Percentiles rank a stretch among this genome's conserved stretches.
Evolutionary conservation across 192 early-diverging fungal genomes (phyloP).

Genomic region (Podochytrium sp.): DNA sequence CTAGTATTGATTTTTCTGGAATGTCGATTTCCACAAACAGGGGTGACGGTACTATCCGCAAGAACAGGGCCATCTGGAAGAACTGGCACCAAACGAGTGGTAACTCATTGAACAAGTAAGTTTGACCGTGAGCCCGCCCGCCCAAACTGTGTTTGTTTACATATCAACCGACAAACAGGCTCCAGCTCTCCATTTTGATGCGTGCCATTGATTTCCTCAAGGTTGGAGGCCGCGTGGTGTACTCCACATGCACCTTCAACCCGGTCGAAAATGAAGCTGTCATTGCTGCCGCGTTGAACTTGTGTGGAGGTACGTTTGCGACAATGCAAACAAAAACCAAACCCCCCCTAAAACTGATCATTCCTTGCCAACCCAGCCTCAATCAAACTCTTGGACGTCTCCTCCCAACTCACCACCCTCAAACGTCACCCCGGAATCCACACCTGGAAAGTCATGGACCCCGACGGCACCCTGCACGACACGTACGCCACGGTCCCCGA

Average conservation of each 20-base stretch:
- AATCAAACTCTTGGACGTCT: conserved; percentile 86
- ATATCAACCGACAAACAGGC: conserved; percentile 21
- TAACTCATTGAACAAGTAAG: conserved; percentile 74
- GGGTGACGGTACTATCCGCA: conserved; percentile 96
- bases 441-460: conserved; percentile 86
- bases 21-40: conserved; percentile 35
- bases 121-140: no score
- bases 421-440: conserved; percentile 80
- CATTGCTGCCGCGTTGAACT: conserved; percentile 78
- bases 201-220: conserved; percentile 88
- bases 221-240: conserved; percentile 91
- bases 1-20: not conserved
- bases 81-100: conserved; percentile 80
- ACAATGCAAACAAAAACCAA: not conserved
- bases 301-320: conserved; percentile 48
- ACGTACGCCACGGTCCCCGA: conserved; percentile 35
- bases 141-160: not conserved
- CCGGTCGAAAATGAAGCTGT: conserved; percentile 98
- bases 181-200: conserved; percentile 86
- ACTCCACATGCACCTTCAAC: conserved; percentile 98
- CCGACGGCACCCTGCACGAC: conserved; percentile 60
- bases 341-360: not conserved
- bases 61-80: conserved; percentile 92
- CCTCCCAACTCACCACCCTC: conserved; percentile 74
- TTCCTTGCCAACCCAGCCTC: conserved; percentile 59